Percentiles rank a stretch among this genome's conserved stretches.
phyloP scores from a whole-genome alignment of 179 eudicot species.

The Sideroxylon spinosum region DNA sequence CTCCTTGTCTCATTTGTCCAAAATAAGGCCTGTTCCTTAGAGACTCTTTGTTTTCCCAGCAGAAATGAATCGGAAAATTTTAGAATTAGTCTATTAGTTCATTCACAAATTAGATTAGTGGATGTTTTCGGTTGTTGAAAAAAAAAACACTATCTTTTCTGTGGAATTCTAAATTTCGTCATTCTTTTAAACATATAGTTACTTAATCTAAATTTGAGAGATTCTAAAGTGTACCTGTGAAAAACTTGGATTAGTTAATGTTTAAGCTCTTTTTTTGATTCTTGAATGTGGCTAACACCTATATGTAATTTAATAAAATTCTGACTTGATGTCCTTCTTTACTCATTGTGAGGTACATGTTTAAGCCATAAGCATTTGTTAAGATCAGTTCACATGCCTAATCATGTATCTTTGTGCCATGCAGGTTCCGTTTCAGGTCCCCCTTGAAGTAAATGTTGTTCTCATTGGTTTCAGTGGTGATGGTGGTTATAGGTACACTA shows the following conservation, averaged over 20 bases:
- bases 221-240: not conserved
- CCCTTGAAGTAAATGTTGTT: slow-evolving; percentile 92
- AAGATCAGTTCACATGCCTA: slow-evolving; percentile 8
- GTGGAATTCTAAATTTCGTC: not conserved
- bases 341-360: not conserved
- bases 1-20: not conserved
- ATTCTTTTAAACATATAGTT: not conserved
- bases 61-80: too few species aligned
- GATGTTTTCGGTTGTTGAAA: not conserved
- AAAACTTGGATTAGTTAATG: not conserved
- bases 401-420: slow-evolving; percentile 16
- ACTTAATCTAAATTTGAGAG: not conserved
- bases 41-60: not conserved
- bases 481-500: slow-evolving; percentile 85
- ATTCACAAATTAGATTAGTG: too few species aligned
- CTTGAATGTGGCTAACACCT: not conserved
- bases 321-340: not conserved
- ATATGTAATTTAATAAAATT: not conserved
- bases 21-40: not conserved
- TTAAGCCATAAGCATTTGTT: not conserved
- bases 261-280: not conserved
- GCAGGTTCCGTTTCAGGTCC: slow-evolving; percentile 98
- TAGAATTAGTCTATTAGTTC: too few species aligned
- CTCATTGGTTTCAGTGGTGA: slow-evolving; percentile 86
- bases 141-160: not conserved